Conservation (phyloP, 164 flowering plant species). For the Nymphaea thermarum region DNA sequence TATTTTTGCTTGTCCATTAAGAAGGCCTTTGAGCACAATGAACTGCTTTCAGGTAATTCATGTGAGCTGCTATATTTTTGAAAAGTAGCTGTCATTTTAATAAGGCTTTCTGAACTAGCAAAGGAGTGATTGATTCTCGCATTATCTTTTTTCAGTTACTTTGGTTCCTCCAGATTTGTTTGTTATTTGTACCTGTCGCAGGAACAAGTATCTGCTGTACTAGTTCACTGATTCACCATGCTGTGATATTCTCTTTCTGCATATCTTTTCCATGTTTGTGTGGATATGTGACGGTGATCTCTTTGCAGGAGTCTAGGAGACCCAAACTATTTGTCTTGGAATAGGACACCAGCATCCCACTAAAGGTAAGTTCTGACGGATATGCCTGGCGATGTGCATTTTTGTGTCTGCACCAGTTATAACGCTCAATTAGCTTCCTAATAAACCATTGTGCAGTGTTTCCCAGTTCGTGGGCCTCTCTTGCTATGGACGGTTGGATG, state of each 20-base stretch:
- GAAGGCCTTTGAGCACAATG: too few species aligned
- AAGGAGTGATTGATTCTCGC: background rate
- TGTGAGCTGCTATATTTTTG: too few species aligned
- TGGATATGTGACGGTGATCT: background rate
- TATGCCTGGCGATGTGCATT: too few species aligned
- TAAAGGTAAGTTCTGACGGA: background rate
- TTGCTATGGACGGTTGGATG: too few species aligned
- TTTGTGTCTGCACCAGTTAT: too few species aligned
- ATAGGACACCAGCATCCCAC: background rate
- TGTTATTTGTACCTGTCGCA: background rate
- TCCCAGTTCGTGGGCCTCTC: too few species aligned
- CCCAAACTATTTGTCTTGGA: constrained; percentile 2
- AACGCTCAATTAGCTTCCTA: too few species aligned
- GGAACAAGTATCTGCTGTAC: background rate
- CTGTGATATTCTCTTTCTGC: background rate
- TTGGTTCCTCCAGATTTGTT: background rate
- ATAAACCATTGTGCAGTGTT: too few species aligned
- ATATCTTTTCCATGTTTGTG: background rate
- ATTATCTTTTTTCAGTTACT: background rate
- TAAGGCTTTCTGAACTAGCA: too few species aligned
- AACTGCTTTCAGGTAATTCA: too few species aligned
- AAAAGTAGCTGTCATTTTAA: too few species aligned
- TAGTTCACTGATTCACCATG: background rate
- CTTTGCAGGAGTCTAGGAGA: constrained; percentile 1
- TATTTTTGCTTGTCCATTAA: too few species aligned